Evolutionary conservation across 2,329 filamentous ascomycete species (phyloP).

Genomic region (Ceratocystis lukuohia): DNA sequence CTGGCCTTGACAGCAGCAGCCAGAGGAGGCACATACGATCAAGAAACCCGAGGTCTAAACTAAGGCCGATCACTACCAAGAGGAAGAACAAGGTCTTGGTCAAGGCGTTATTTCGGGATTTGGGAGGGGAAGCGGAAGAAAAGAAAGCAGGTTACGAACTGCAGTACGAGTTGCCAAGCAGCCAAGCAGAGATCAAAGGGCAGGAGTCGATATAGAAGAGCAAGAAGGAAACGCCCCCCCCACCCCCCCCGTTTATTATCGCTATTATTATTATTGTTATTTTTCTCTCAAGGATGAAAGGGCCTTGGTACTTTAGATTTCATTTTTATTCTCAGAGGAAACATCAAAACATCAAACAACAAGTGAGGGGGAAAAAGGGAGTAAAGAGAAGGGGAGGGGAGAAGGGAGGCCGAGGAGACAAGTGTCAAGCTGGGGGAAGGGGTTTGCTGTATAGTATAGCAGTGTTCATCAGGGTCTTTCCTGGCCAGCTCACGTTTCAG

Average conservation of each 20-base stretch:
- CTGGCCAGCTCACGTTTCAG: not conserved
- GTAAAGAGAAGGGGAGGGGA: not conserved
- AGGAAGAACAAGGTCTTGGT: constrained; percentile 2
- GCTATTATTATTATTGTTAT: too few species aligned
- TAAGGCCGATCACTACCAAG: not conserved
- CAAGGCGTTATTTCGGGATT: not conserved
- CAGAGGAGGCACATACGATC: not conserved
- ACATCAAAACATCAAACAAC: not conserved
- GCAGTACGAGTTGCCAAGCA: not conserved
- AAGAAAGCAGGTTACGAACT: not conserved
- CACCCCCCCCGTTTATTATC: not conserved
- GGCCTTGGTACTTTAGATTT: not conserved
- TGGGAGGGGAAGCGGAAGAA: not conserved
- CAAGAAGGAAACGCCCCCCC: not conserved
- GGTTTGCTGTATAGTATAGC: not conserved
- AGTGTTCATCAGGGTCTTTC: not conserved
- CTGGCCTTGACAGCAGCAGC: not conserved
- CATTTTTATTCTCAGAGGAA: not conserved
- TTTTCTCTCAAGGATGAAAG: not conserved
- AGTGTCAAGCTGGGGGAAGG: not conserved
- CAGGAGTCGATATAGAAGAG: not conserved
- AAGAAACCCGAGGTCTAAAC: not conserved
- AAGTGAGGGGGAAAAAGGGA: not conserved
- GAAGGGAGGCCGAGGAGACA: not conserved
- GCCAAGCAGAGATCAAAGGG: not conserved